Base-by-base conservation (phyloP, 164 flowering plant species). In the Dillenia turbinata region DNA sequence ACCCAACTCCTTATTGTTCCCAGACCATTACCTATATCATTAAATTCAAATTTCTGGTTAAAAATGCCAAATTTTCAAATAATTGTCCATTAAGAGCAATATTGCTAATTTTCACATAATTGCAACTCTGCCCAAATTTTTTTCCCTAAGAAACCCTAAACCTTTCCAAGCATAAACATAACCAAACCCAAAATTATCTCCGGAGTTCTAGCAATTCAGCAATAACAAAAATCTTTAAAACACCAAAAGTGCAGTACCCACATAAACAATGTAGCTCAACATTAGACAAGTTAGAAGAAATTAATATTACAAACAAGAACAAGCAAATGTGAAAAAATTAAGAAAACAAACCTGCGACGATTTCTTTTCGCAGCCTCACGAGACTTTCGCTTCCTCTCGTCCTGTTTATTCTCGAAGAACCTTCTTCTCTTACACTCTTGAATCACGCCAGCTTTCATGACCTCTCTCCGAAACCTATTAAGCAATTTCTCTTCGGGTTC, bases 311-410 rank as follows among this genome's bases (percentile, higher is more conserved):
- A 2, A 47, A 55, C 62, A 58, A 12, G 26, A 12, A 49, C 45
- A 47, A 24, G 45, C 10, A 10, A 53, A 52, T 2, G 2, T 9
- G 46, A 10, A 26, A 44, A 9, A 14, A n/a, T 15, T 14, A 10
- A 12, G 26, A 62, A 61, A 40, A 33, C 60, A 17, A 49, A 78
- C 81, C 92, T 80, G 65, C 78, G 68, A 10, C 75, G 72, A 63
- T 85, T 89, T 40, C 86, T 89, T 78, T 72, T 86, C 56, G 90
- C 88, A 63, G 87, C 89, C 44, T 89, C 92, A 44, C 84, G 81
- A 2, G 72, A 15, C 75, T 64, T 83, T 48, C 96, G 77, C 74
- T 89, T 86, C 82, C 64, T 78, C 80, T 83, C 74, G 1, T 83
- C 96, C 73, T 83, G 88, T 61, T 63, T 78, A 57, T 79, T 85